Percentiles rank a stretch among this genome's conserved stretches.
Evolutionary conservation across 1,284 basidiomycete species (phyloP).

Genomic region (Tilletia indica): DNA sequence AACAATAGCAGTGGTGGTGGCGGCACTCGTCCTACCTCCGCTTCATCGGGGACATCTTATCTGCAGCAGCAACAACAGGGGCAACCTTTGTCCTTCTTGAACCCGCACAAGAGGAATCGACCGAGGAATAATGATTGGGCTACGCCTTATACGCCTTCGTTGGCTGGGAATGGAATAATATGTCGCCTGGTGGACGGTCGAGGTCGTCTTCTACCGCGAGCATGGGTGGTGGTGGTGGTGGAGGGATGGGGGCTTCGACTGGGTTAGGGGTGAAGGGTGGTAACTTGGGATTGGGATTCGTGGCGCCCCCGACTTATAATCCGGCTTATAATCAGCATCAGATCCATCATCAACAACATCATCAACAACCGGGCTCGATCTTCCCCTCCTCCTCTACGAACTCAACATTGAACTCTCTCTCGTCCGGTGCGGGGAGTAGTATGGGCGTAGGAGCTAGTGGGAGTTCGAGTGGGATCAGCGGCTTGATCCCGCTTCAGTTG

Average conservation of each 20-base stretch:
- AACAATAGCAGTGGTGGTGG: no score
- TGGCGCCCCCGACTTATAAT: no score
- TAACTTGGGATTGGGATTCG: neutral
- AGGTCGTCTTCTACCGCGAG: neutral
- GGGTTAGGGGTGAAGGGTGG: neutral
- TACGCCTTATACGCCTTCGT: slow-evolving; percentile 3
- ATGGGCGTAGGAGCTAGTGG: neutral
- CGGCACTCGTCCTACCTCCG: no score
- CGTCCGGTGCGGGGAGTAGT: neutral
- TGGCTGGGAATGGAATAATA: no score
- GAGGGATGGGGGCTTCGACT: neutral
- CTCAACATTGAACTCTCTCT: no score
- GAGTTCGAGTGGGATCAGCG: neutral
- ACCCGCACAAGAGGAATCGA: slow-evolving; percentile 15
- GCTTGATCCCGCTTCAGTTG: slow-evolving; percentile 12
- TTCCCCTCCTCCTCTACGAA: no score
- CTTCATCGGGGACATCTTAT: no score
- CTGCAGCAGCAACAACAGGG: neutral
- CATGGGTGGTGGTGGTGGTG: neutral
- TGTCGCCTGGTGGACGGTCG: neutral
- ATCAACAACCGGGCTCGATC: no score
- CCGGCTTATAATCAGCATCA: no score
- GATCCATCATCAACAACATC: no score
- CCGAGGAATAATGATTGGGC: slow-evolving; percentile 17
- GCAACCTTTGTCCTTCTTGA: neutral